Evolutionary conservation across 1,284 basidiomycete species (phyloP), one percentile per base, ranked within the genome.

Genomic region (Leccinum angustisporum): DNA sequence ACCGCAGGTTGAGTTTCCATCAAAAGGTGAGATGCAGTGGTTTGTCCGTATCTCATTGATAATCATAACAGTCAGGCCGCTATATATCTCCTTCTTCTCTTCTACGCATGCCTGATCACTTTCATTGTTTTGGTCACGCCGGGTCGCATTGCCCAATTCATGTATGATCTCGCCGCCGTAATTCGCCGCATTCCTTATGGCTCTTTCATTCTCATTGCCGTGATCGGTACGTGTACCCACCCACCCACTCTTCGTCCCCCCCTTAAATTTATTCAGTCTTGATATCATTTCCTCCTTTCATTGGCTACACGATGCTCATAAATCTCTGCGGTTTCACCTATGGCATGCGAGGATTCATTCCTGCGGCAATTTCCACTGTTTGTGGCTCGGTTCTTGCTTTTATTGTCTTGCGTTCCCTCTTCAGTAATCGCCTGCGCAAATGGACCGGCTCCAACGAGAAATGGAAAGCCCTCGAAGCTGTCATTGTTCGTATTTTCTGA

Each of bases 241-340:
- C 27, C 57, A 50, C 48, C 54, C 59, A 36, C 38, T 48, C 31
- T 50, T 40, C 57, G 4, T 53, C 57, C 43, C 48, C 25, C 52
- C 63, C 50, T 52, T 72, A 36, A 64, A 56, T 51, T 21, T 55
- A 46, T 63, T 14, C 62, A 90, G 88, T 88, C 55, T 65, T 86
- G 30, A 80, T 86, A 27, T 92, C 87, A 5, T 87, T 92, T 67
- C 92, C 92, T n/a, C 92, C 92, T 5, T 75, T 90, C 64, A 81
- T 90, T 60, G 91, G 92, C 1, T 89, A 91, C 71, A 86, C 87
- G 0, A 91, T 89, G 0, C 68, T 77, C 59, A 70, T 81, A 33
- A 86, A 87, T 9, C 74, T 94, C 2, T 90, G 86, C 68, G 92
- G 92, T 1, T 94, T 93, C 73, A 88, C 91, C 0, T 94, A 92